These are phyloP conservation scores for Boletus pseudo-olivaceus DNA, from an alignment of 768 basidiomycete species.

Conservation along the genomic window DNA sequence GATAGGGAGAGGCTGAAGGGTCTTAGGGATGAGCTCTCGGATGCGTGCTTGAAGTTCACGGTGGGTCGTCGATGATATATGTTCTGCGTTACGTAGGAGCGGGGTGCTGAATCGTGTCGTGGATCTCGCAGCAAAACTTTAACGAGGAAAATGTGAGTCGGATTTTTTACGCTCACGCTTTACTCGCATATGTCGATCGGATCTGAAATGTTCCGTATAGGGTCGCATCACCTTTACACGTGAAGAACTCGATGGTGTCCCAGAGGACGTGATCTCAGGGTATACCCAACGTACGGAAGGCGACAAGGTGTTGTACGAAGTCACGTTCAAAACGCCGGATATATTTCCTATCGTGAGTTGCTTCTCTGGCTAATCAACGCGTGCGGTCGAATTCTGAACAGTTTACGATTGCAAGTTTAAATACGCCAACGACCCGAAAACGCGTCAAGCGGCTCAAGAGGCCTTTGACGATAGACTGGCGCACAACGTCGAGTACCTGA, in stretches of 20 bases:
- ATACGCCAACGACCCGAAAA: constrained; percentile 68
- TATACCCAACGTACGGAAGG: constrained; percentile 64
- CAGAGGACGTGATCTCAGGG: constrained; percentile 74
- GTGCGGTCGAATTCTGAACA: background rate
- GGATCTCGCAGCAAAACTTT: constrained; percentile 66
- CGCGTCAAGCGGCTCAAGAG: constrained; percentile 62
- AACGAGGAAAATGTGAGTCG: constrained; percentile 76
- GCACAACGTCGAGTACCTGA: constrained; percentile 68
- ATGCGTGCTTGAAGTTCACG: constrained; percentile 74
- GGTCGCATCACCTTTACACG: constrained; percentile 59
- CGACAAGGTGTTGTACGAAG: constrained; percentile 58
- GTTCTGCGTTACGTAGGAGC: background rate
- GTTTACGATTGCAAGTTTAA: constrained; percentile 54
- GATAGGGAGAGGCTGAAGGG: constrained; percentile 47
- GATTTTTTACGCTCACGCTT: background rate
- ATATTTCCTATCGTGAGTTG: constrained; percentile 68
- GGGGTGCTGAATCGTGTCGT: background rate
- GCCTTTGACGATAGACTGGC: constrained; percentile 66
- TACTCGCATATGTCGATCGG: background rate
- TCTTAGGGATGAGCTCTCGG: constrained; percentile 75
- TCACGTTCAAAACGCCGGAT: constrained; percentile 81
- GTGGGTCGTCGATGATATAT: constrained; percentile 37
- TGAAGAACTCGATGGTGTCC: constrained; percentile 79
- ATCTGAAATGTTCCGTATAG: constrained; percentile 34
- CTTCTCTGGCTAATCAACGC: background rate